These are phyloP conservation scores for Arachis monticola DNA, from an alignment of 331 rosid genomes.

Conservation along the genomic window DNA sequence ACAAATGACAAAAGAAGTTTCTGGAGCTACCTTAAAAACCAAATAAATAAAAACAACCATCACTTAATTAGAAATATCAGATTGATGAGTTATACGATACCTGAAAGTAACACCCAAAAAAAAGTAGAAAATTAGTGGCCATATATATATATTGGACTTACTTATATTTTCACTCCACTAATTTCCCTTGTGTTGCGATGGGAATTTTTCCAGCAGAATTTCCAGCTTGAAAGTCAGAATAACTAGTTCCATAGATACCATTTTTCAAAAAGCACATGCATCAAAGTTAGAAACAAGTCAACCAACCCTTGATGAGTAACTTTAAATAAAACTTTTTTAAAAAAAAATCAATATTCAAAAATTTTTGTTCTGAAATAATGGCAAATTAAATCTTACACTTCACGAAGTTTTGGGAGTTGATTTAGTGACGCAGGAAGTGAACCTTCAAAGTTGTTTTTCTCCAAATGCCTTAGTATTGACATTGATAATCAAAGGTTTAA, in stretches of 20 bases:
- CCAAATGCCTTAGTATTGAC: conserved; percentile 70
- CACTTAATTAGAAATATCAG: neutral
- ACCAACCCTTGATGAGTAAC: neutral
- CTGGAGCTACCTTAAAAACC: conserved; percentile 34
- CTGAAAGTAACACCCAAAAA: conserved; percentile 2
- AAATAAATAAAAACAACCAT: neutral
- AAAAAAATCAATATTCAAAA: neutral
- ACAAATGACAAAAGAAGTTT: neutral
- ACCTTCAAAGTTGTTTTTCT: conserved; percentile 75
- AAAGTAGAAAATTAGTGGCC: too few relatives aligned
- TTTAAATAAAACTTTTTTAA: neutral
- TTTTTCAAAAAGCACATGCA: conserved; percentile 10
- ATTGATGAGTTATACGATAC: neutral
- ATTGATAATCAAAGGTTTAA: neutral
- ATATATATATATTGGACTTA: conserved; percentile 34
- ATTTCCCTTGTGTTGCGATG: neutral
- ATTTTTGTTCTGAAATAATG: neutral
- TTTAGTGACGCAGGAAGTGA: conserved; percentile 56
- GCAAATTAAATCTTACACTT: conserved; percentile 59
- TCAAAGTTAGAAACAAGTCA: neutral
- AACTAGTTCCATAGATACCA: conserved; percentile 11
- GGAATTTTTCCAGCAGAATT: conserved; percentile 42
- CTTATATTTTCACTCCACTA: conserved; percentile 44
- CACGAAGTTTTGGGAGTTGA: conserved; percentile 57
- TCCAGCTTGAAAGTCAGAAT: conserved; percentile 46